phyloP scores from a whole-genome alignment of 768 basidiomycete genomes.

The Saitozyma podzolica region DNA sequence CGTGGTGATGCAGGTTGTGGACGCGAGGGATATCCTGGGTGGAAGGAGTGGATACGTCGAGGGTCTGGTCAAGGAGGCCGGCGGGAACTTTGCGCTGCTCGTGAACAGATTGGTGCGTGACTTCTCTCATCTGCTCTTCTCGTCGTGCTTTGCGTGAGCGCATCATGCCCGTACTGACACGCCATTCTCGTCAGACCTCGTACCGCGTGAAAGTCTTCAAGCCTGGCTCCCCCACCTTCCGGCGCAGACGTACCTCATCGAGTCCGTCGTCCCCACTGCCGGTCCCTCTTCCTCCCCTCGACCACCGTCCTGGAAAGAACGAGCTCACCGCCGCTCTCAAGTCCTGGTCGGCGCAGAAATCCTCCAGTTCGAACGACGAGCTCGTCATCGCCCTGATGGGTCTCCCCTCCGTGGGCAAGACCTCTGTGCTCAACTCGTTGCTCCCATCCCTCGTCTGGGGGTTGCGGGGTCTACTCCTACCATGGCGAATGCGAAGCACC shows the following conservation, averaged over 20 bases:
- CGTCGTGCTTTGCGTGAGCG: background rate
- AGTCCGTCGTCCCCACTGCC: conserved; percentile 36
- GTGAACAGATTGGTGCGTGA: conserved; percentile 80
- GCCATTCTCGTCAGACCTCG: conserved; percentile 61
- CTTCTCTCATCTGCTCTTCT: background rate
- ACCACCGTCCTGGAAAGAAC: conserved; percentile 29
- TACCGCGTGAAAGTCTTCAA: conserved; percentile 71
- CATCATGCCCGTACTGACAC: conserved; percentile 6
- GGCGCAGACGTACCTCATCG: conserved; percentile 70
- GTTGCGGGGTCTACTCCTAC: conserved; percentile 60
- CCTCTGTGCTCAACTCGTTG: conserved; percentile 80
- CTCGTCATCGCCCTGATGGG: conserved; percentile 78
- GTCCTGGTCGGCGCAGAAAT: conserved; percentile 47
- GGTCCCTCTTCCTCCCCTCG: conserved; percentile 18
- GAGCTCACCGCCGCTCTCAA: conserved; percentile 34
- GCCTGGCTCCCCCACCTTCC: conserved; percentile 68
- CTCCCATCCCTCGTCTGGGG: conserved; percentile 58
- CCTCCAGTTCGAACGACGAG: conserved; percentile 57
- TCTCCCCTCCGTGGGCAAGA: conserved; percentile 84
- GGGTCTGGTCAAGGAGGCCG: conserved; percentile 56
- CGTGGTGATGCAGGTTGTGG: conserved; percentile 75
- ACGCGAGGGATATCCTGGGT: conserved; percentile 77
- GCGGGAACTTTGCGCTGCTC: conserved; percentile 63
- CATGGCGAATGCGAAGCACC: conserved; percentile 54
- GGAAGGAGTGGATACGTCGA: conserved; percentile 69